These are phyloP conservation scores for Ophiostoma triangulosporum DNA, from an alignment of 2,329 filamentous ascomycete species.

Conservation along the genomic window DNA sequence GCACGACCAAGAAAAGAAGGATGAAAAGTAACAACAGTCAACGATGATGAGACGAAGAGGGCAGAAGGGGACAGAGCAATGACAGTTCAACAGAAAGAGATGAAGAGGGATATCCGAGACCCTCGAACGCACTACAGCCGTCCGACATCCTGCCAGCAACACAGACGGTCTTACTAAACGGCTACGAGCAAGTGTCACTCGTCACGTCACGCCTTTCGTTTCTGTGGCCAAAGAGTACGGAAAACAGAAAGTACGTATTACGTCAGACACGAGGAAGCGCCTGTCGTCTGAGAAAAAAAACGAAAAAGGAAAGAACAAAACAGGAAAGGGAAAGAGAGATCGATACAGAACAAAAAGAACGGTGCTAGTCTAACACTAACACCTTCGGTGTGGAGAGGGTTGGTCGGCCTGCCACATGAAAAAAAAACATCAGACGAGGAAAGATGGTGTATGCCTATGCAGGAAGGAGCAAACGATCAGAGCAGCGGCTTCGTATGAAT, in stretches of 20 bases:
- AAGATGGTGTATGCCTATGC: too few species aligned
- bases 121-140: too few species aligned
- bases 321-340: not conserved
- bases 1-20: not conserved
- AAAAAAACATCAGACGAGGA: too few species aligned
- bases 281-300: too few species aligned
- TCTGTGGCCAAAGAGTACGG: not conserved
- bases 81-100: not conserved
- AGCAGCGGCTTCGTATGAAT: too few species aligned
- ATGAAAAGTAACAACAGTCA: not conserved
- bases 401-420: too few species aligned
- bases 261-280: not conserved
- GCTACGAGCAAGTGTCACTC: not conserved
- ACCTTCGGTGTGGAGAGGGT: too few species aligned
- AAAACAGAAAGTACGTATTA: not conserved
- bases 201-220: not conserved
- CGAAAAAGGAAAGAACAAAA: not conserved
- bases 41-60: not conserved
- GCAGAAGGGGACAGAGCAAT: not conserved
- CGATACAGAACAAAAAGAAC: too few species aligned
- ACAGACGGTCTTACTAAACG: not conserved
- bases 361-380: too few species aligned
- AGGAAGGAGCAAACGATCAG: too few species aligned
- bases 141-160: not conserved
- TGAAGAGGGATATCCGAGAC: not conserved